A percentile compares a stretch with the other conserved stretches of the same genome.
Conservation (phyloP, 352 stramenopile genomes). For the Globisporangium nagaii region DNA sequence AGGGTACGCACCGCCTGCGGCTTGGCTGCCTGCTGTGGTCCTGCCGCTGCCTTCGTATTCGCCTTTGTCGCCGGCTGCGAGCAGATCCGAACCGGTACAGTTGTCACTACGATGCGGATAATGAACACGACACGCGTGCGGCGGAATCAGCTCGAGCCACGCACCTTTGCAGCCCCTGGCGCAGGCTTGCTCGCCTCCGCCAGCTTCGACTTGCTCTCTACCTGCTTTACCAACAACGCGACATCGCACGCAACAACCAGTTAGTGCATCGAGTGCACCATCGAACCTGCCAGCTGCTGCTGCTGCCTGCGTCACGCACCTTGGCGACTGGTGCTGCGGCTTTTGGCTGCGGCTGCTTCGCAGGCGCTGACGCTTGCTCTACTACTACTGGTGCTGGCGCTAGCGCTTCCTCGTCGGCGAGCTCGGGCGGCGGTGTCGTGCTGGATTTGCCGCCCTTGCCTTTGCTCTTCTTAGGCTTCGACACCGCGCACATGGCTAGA, state of each 20-base stretch:
- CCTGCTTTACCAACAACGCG: constrained; percentile 2
- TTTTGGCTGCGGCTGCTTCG: constrained; percentile 9
- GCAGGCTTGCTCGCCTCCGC: background rate
- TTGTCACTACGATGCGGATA: too few species aligned
- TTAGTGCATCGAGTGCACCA: too few species aligned
- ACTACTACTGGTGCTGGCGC: constrained; percentile 11
- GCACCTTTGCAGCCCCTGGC: constrained; percentile 1
- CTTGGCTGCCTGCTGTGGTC: background rate
- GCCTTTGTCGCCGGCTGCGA: background rate
- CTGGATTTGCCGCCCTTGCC: constrained; percentile 11
- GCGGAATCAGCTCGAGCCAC: too few species aligned
- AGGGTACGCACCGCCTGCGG: background rate
- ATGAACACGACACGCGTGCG: too few species aligned
- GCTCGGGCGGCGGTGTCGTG: constrained; percentile 3
- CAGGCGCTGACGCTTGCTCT: constrained; percentile 4
- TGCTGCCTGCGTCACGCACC: background rate
- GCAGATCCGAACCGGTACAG: too few species aligned
- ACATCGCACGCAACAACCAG: too few species aligned
- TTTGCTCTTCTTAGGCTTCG: constrained; percentile 67
- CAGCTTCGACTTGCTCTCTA: constrained; percentile 1
- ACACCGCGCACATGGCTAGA: constrained; percentile 57
- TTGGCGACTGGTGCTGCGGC: constrained; percentile 1
- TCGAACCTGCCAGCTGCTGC: too few species aligned
- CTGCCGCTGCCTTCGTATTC: background rate
- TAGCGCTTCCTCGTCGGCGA: constrained; percentile 13